Percentiles rank a stretch among this genome's conserved stretches.
Evolutionary conservation across 768 basidiomycete genomes (phyloP).

Genomic region (Kwoniella dendrophila): DNA sequence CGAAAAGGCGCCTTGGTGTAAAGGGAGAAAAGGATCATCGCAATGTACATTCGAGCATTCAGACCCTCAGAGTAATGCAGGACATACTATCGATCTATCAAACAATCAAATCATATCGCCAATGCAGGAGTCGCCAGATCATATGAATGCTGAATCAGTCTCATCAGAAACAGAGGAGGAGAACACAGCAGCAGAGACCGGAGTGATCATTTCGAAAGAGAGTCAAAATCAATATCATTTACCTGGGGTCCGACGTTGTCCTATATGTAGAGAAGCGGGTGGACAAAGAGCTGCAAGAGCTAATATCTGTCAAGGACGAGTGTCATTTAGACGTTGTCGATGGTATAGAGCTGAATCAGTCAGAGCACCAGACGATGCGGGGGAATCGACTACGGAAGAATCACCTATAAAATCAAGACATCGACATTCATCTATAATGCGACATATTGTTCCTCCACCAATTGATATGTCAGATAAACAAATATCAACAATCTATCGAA

Average conservation of each 20-base stretch:
- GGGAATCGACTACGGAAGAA: too few relatives aligned
- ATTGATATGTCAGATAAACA: too few relatives aligned
- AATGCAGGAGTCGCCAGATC: neutral
- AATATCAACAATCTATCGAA: too few relatives aligned
- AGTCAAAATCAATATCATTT: too few relatives aligned
- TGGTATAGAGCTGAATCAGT: too few relatives aligned
- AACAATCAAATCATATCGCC: neutral
- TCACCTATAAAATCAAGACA: constrained; percentile 3
- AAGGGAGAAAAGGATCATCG: neutral
- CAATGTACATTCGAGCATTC: constrained; percentile 9
- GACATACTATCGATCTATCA: neutral
- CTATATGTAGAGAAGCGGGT: constrained; percentile 7
- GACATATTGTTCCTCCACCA: too few relatives aligned
- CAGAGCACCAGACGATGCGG: too few relatives aligned
- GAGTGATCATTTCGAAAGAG: too few relatives aligned
- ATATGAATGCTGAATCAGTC: neutral
- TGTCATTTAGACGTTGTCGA: neutral
- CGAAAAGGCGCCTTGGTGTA: constrained; percentile 10
- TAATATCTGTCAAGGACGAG: constrained; percentile 1
- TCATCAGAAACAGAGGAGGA: too few relatives aligned
- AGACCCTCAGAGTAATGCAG: too few relatives aligned
- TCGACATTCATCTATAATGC: neutral
- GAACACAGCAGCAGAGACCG: too few relatives aligned
- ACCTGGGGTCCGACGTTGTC: constrained; percentile 12
- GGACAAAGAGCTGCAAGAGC: constrained; percentile 13